Conservation (phyloP, 139 green algal genomes). For the Eudorina sp. region DNA sequence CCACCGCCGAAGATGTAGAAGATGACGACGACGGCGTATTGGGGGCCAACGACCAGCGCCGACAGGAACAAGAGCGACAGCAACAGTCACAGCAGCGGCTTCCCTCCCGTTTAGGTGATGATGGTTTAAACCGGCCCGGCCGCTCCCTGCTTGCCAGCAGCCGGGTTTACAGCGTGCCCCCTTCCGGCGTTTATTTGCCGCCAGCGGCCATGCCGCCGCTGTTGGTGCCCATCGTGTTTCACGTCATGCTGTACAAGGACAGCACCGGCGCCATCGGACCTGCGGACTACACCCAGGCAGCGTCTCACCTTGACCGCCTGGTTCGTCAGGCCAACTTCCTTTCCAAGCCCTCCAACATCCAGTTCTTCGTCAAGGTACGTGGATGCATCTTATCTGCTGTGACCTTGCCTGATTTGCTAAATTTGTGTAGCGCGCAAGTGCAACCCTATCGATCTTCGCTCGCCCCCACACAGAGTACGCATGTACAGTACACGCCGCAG, state of each 20-base stretch:
- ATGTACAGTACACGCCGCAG: no score
- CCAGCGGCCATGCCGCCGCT: background rate
- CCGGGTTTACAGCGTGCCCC: no score
- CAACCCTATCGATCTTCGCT: no score
- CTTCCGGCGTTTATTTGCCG: background rate
- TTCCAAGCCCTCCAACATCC: constrained; percentile 27
- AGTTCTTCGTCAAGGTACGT: constrained; percentile 36
- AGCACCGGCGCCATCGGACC: background rate
- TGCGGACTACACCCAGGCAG: background rate
- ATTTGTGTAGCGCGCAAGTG: no score
- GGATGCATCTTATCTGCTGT: background rate
- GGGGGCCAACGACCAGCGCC: no score
- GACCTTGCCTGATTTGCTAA: constrained; percentile 11
- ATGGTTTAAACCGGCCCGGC: no score
- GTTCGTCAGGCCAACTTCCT: background rate
- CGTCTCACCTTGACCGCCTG: background rate
- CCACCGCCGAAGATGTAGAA: no score
- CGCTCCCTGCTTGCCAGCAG: no score
- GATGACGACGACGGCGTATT: no score
- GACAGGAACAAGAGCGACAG: no score
- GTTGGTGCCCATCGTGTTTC: background rate
- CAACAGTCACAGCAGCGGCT: background rate
- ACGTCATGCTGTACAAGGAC: constrained; percentile 27
- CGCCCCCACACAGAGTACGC: no score
- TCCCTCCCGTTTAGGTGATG: no score